Conservation (phyloP, 768 basidiomycete species). For the Rhizopogon vesiculosus region DNA sequence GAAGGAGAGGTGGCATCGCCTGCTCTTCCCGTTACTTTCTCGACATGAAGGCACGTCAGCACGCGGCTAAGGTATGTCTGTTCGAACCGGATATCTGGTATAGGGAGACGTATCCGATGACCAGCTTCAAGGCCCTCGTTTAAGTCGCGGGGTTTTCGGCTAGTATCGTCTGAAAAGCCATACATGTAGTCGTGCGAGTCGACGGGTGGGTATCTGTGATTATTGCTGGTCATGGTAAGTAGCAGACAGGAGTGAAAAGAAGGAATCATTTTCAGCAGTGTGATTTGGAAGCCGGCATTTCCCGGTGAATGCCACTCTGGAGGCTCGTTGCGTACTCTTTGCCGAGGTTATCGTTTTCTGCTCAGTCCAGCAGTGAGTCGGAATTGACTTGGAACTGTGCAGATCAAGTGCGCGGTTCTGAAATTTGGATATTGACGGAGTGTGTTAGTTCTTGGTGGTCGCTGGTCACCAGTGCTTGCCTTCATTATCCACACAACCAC, state of each 20-base stretch:
- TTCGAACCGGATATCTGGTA: slow-evolving; percentile 78
- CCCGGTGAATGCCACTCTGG: background rate
- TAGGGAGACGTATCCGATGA: slow-evolving; percentile 42
- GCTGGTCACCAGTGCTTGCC: too few species aligned
- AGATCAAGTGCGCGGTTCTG: background rate
- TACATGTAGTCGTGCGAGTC: slow-evolving; percentile 15
- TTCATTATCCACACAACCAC: too few species aligned
- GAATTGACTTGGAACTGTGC: background rate
- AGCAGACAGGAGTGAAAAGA: background rate
- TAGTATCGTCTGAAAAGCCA: slow-evolving; percentile 15
- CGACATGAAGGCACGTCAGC: slow-evolving; percentile 44
- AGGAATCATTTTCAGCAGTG: background rate
- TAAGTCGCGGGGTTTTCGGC: slow-evolving; percentile 7
- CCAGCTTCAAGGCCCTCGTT: slow-evolving; percentile 7
- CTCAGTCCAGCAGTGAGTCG: too few species aligned
- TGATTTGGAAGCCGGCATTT: background rate
- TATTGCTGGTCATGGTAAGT: slow-evolving; percentile 17
- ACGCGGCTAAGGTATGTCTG: slow-evolving; percentile 64
- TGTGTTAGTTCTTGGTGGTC: background rate
- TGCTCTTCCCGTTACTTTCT: slow-evolving; percentile 15
- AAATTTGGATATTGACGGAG: background rate
- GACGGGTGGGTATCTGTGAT: slow-evolving; percentile 1
- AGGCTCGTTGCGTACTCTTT: too few species aligned
- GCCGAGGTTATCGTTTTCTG: too few species aligned
- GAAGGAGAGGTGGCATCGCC: slow-evolving; percentile 13